Base-by-base conservation (phyloP, 1,284 basidiomycete genomes). In the Puccinia novopanici region DNA sequence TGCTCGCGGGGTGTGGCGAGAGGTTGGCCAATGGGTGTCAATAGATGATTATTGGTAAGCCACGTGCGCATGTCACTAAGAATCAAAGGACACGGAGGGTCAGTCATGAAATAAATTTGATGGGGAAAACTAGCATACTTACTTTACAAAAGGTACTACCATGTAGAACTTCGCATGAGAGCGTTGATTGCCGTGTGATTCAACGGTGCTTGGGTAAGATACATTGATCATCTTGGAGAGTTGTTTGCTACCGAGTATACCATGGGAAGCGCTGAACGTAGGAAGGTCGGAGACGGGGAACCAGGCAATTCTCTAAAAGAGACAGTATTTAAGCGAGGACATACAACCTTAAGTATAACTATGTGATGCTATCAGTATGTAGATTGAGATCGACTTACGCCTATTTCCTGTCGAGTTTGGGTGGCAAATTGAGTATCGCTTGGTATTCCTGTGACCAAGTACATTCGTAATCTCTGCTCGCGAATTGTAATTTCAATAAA, bases 361-460 rank as follows among this genome's bases (percentile, higher is more conserved):
- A 63, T 50, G 71, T 82, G 42, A 19, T 65, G 75, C 68, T 74
- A 52, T 55, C 42, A 48, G 75, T 22, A 24, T 45, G 65, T 37
- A 9, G 48, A 12, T 13, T 54, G 12, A 13, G 77, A 71, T 48
- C 63, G 30, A 87, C 93, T 85, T 88, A 98, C 95, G 84, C 95
- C 97, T 84, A 99, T 99, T 88, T 99, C 97, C 87, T 98, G 98
- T 82, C 96, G 89, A 2, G 97, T 99, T 86, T 92, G 91, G 5
- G 97, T 97, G 86, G 93, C 90, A 87, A 99, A 98, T 17, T 89
- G 88, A 82, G 91, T 97, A 84, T 92, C 90, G 86, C 98, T 95
- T 76, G 92, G 90, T n/a, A 99, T 91, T 61, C 91, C 92, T 27
- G 92, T 90, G 34, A 98, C 93, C 84, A 99, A 91, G 87, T 92